Evolutionary conservation across 2,329 filamentous ascomycete genomes (phyloP).

Genomic region (Fusarium domesticum): DNA sequence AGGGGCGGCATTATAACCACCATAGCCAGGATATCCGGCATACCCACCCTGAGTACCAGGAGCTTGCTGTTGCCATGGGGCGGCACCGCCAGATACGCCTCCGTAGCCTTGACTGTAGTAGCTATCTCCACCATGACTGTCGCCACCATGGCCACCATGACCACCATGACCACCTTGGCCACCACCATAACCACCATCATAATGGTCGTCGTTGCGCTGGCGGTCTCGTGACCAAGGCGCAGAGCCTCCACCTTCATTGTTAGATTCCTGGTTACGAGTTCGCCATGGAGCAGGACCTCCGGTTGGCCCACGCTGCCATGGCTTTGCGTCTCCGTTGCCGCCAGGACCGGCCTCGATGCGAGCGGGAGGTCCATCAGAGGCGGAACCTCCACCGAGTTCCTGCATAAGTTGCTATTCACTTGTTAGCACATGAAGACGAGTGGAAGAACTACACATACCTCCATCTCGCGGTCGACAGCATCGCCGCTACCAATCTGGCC

Average conservation of each 20-base stretch:
- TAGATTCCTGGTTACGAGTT: conserved; percentile 51
- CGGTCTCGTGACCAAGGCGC: conserved; percentile 64
- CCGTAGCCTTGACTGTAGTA: conserved; percentile 33
- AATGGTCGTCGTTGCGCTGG: conserved; percentile 45
- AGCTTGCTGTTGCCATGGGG: conserved; percentile 58
- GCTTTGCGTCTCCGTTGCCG: conserved; percentile 64
- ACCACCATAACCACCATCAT: conserved; percentile 27
- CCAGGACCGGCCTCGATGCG: conserved; percentile 85
- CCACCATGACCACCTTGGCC: conserved; percentile 14
- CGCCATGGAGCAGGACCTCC: conserved; percentile 83
- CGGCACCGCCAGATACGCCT: conserved; percentile 28
- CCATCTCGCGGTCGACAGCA: conserved; percentile 89
- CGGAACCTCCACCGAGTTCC: conserved; percentile 72
- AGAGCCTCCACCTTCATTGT: conserved; percentile 45
- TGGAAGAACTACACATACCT: conserved; percentile 56
- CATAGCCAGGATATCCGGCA: conserved; percentile 47
- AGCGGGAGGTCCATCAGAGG: conserved; percentile 63
- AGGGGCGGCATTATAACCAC: conserved; percentile 48
- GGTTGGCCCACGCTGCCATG: conserved; percentile 84
- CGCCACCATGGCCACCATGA: conserved; percentile 3
- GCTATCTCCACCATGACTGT: conserved; percentile 25
- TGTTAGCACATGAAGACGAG: conserved; percentile 39
- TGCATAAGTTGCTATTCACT: conserved; percentile 81
- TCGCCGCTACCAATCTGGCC: conserved; percentile 73
- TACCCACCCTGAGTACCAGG: conserved; percentile 56